Evolutionary conservation across 108 stramenopile genomes (phyloP).

Genomic region (Hondaea fermentalgiana): DNA sequence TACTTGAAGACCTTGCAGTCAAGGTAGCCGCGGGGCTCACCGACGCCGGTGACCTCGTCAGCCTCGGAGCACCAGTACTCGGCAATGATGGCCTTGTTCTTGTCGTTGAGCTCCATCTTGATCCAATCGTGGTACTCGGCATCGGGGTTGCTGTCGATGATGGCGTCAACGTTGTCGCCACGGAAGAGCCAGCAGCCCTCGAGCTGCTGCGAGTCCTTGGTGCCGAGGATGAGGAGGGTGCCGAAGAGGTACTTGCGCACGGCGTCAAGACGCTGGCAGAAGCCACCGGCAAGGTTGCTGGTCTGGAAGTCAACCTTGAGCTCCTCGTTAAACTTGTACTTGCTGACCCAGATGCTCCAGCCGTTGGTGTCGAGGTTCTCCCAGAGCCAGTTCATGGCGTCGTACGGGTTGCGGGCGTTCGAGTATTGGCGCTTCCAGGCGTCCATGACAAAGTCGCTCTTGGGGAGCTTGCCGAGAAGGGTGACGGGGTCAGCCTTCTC

Average conservation of each 20-base stretch:
- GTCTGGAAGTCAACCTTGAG: conserved; percentile 62
- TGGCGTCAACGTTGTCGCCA: conserved; percentile 52
- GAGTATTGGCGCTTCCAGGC: conserved; percentile 17
- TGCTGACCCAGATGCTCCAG: conserved; percentile 56
- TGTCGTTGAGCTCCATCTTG: conserved; percentile 54
- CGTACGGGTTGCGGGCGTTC: conserved; percentile 42
- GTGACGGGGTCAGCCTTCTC: conserved; percentile 32
- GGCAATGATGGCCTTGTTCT: conserved; percentile 41
- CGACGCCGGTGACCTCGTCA: conserved; percentile 34
- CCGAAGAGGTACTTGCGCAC: conserved; percentile 69
- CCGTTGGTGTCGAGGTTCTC: conserved; percentile 54
- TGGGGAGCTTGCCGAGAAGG: conserved; percentile 1
- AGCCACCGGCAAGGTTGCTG: conserved; percentile 62
- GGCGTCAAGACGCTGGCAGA: conserved; percentile 65
- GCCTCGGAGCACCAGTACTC: conserved; percentile 60
- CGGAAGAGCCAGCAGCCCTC: conserved; percentile 59
- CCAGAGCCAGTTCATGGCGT: conserved; percentile 64
- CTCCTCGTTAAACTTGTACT: conserved; percentile 70
- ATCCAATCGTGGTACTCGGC: conserved; percentile 66
- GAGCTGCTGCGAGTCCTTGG: conserved; percentile 50
- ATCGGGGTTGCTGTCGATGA: conserved; percentile 58
- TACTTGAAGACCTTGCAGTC: conserved; percentile 66
- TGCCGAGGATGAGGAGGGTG: conserved; percentile 61
- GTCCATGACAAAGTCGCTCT: conserved; percentile 22
- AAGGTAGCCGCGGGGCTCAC: conserved; percentile 34